Percentiles rank a stretch among this genome's conserved stretches.
Conservation (phyloP, 2,329 filamentous ascomycete genomes). For the Samsoniella hepiali region DNA sequence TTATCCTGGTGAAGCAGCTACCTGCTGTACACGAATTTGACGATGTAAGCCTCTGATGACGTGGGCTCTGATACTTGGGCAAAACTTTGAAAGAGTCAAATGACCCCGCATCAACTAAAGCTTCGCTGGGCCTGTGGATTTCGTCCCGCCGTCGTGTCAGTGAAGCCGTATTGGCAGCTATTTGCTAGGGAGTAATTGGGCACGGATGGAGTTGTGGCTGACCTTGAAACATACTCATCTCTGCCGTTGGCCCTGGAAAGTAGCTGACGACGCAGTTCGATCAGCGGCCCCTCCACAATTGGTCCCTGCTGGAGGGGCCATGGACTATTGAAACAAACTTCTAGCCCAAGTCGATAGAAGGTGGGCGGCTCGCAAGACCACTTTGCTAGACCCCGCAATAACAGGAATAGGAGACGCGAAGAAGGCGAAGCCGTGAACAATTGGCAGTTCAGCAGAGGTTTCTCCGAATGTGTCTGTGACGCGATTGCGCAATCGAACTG, state of each 20-base stretch:
- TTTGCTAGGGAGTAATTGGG: background rate
- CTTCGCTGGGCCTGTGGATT: background rate
- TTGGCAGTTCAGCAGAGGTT: background rate
- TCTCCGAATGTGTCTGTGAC: background rate
- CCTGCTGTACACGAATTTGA: background rate
- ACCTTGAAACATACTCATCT: constrained; percentile 13
- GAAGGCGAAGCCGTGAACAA: background rate
- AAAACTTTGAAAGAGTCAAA: too few relatives aligned
- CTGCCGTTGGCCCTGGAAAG: background rate
- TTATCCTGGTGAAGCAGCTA: background rate
- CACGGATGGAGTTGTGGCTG: background rate
- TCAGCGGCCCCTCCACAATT: constrained; percentile 4
- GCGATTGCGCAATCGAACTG: constrained; percentile 11
- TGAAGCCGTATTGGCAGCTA: background rate
- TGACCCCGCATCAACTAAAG: background rate
- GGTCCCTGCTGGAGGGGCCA: background rate
- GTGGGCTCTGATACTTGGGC: background rate
- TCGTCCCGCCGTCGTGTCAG: background rate
- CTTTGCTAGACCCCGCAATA: background rate
- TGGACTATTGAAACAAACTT: constrained; percentile 1
- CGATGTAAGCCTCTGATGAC: background rate
- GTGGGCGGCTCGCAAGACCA: background rate
- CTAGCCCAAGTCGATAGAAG: background rate
- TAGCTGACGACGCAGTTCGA: constrained; percentile 8
- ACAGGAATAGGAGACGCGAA: background rate